Conservation (phyloP, 2,329 filamentous ascomycete genomes). For the Corniculantispora saksenae region DNA sequence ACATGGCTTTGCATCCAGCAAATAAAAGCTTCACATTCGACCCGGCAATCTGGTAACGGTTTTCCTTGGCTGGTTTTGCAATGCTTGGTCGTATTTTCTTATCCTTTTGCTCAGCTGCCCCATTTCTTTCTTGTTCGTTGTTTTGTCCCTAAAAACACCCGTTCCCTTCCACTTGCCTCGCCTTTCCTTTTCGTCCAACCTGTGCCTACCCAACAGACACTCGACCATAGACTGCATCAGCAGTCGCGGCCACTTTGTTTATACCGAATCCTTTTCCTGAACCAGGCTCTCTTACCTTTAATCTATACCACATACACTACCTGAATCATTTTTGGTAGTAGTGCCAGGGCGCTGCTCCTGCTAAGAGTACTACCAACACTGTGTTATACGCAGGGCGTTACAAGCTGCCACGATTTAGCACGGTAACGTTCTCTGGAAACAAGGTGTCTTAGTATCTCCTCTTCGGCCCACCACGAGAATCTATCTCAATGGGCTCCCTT, state of each 20-base stretch:
- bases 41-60: constrained; percentile 21
- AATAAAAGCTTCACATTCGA: constrained; percentile 19
- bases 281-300: background rate
- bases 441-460: background rate
- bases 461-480: background rate
- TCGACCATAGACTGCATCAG: background rate
- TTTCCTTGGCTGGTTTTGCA: constrained; percentile 16
- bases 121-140: constrained; percentile 15
- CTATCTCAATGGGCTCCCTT: constrained; percentile 57
- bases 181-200: constrained; percentile 4
- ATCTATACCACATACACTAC: background rate
- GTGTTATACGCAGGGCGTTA: background rate
- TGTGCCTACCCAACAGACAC: constrained; percentile 1
- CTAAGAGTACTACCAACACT: background rate
- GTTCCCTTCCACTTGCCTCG: constrained; percentile 13
- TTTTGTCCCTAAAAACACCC: constrained; percentile 7
- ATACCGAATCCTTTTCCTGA: background rate
- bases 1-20: constrained; percentile 17
- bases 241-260: background rate
- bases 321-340: background rate
- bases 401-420: background rate
- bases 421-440: background rate
- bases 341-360: background rate
- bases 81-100: constrained; percentile 17
- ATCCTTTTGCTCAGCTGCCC: constrained; percentile 19